phyloP scores from a whole-genome alignment of 2,329 filamentous ascomycete species.

The Trichophyton equinum region DNA sequence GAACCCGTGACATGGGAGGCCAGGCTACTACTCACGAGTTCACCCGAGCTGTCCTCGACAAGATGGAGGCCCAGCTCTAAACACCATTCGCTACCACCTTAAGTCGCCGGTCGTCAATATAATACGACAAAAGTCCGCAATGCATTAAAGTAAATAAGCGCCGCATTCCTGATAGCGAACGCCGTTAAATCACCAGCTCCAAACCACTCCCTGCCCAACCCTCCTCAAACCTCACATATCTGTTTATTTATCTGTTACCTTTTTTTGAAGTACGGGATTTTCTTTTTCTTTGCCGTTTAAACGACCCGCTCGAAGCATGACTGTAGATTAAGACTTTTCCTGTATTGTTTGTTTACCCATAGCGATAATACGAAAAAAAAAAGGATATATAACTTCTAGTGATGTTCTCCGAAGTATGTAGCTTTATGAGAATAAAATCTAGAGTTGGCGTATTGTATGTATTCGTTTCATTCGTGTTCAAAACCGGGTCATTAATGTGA shows the following conservation, averaged over 20 bases:
- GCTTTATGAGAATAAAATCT: not conserved
- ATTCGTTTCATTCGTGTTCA: not conserved
- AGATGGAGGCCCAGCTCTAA: constrained; percentile 71
- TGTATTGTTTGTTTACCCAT: constrained; percentile 1
- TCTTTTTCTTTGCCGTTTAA: not conserved
- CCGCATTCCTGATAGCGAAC: not conserved
- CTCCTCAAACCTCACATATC: not conserved
- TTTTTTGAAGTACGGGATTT: not conserved
- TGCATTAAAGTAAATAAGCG: constrained; percentile 1
- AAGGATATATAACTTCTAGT: not conserved
- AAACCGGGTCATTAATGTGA: not conserved
- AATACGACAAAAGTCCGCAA: not conserved
- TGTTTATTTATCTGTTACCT: not conserved
- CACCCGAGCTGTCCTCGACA: constrained; percentile 82
- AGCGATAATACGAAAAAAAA: constrained; percentile 1
- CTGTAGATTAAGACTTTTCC: constrained; percentile 3
- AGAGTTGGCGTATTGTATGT: not conserved
- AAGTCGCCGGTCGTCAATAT: constrained; percentile 3
- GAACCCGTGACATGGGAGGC: constrained; percentile 95
- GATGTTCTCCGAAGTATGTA: too few species aligned
- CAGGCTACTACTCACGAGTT: constrained; percentile 83
- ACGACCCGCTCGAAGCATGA: not conserved
- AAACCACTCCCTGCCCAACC: not conserved
- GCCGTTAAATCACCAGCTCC: not conserved
- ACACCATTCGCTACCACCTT: constrained; percentile 9